Evolutionary conservation across 2,329 filamentous ascomycete genomes (phyloP).

Genomic region (Grosmannia serpens): DNA sequence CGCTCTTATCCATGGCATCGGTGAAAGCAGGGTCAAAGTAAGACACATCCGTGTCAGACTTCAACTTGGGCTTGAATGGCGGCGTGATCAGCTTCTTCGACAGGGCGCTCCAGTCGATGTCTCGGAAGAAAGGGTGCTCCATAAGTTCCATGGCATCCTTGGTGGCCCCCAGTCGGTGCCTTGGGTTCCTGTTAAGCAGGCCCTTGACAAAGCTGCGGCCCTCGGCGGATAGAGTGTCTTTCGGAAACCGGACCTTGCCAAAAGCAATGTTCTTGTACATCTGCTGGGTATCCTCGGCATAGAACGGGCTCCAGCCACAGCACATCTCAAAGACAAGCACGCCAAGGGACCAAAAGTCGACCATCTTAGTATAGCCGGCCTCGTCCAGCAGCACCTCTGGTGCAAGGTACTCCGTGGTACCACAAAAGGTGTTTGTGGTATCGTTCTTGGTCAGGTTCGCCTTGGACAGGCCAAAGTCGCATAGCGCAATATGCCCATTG

Average conservation of each 20-base stretch:
- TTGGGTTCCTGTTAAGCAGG: slow-evolving; percentile 89
- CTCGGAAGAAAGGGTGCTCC: slow-evolving; percentile 84
- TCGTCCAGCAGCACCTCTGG: slow-evolving; percentile 93
- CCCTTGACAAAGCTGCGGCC: slow-evolving; percentile 98
- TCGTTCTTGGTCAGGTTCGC: slow-evolving; percentile 94
- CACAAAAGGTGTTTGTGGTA: slow-evolving; percentile 97
- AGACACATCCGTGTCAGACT: slow-evolving; percentile 89
- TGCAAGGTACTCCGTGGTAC: slow-evolving; percentile 93
- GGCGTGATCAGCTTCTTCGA: slow-evolving; percentile 86
- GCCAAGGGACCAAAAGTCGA: slow-evolving; percentile 97
- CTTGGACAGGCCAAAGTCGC: slow-evolving; percentile 95
- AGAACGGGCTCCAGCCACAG: slow-evolving; percentile 98
- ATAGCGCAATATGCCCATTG: slow-evolving; percentile 94
- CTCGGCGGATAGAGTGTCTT: slow-evolving; percentile 87
- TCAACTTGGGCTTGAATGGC: slow-evolving; percentile 95
- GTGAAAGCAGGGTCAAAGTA: slow-evolving; percentile 99
- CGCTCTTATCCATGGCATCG: slow-evolving; percentile 76
- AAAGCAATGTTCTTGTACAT: slow-evolving; percentile 99
- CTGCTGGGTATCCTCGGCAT: slow-evolving; percentile 96
- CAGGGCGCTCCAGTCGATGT: slow-evolving; percentile 85
- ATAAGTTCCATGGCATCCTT: slow-evolving; percentile 91
- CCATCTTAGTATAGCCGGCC: slow-evolving; percentile 98
- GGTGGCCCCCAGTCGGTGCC: slow-evolving; percentile 82
- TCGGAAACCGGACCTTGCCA: slow-evolving; percentile 91
- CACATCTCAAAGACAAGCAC: slow-evolving; percentile 99